Base-by-base conservation (phyloP, 345 rosid genomes). In the Carallia pectinifolia region DNA sequence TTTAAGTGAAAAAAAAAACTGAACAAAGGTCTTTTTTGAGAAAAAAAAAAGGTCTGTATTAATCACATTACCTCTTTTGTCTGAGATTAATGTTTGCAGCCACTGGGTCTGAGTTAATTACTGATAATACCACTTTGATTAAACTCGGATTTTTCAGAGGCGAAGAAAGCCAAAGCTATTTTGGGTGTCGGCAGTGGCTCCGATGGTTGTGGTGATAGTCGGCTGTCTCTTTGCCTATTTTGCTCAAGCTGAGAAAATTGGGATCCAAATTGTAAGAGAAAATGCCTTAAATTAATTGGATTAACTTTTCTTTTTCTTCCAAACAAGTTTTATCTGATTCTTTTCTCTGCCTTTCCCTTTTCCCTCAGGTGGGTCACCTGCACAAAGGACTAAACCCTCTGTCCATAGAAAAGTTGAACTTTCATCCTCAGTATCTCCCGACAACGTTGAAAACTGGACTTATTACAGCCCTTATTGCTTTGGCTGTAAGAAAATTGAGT, bases 131-230 rank as follows among this genome's bases (percentile, higher is more conserved):
- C 50, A 44, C 50, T 44, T 44, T 50, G 37, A 4, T 17, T 15
- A 48, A 34, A 58, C 15, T 7, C 39, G 53, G 23, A 58, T 63
- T 79, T 77, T 44, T 54, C 84, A 94, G 98, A 87, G 72, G 37
- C 74, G 80, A 31, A 88, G 33, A 62, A 91, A 85, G 0, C 95
- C 98, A 59, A 94, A 81, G 73, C 81, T 91, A 38, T 94, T 94
- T 74, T 91, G 96, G 98, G 86, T 88, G 59, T 86, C 97, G 7
- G 96, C 97, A 13, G 80, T 91, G 74, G 85, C 90, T 75, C 97
- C 98, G 44, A 85, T 94, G 92, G 74, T 81, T 62, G 82, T 85
- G 1, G 96, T 94, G 19, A 40, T 87, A 10, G 72, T 86, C 2
- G 96, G 97, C 39, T 86, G 92, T 59, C 60, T 89, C 36, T 83